Conservation (phyloP, 2,329 filamentous ascomycete genomes). For the Pseudonectria buxi region DNA sequence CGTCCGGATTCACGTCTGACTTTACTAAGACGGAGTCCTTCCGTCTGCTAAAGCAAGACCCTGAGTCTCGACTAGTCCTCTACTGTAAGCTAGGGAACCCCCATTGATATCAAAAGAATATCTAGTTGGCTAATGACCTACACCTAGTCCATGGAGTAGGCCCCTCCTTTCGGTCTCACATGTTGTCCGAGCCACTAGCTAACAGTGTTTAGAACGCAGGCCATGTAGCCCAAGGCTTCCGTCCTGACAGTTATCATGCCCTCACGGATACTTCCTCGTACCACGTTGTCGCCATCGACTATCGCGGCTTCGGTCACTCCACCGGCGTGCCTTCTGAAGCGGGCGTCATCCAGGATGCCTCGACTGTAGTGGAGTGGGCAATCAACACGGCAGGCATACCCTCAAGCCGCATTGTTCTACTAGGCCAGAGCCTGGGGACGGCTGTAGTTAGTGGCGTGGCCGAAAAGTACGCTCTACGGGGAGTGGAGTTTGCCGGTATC, state of each 20-base stretch:
- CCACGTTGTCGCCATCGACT: constrained; percentile 84
- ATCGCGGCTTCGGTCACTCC: constrained; percentile 79
- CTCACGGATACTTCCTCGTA: constrained; percentile 66
- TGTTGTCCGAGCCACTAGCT: constrained; percentile 4
- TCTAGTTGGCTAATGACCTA: no score
- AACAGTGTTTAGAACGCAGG: constrained; percentile 64
- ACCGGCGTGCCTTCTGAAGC: constrained; percentile 73
- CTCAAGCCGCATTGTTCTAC: constrained; percentile 65
- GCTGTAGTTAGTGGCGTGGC: constrained; percentile 71
- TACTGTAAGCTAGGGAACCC: constrained; percentile 43
- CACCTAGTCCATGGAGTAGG: constrained; percentile 56
- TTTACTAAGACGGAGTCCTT: constrained; percentile 54
- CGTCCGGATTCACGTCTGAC: constrained; percentile 43
- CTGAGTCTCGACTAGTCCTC: constrained; percentile 55
- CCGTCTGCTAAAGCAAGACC: constrained; percentile 54
- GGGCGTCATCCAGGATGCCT: constrained; percentile 74
- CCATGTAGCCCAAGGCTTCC: constrained; percentile 70
- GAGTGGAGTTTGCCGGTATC: constrained; percentile 68
- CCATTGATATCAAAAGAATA: no score
- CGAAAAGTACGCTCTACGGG: constrained; percentile 57
- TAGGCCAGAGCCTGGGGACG: constrained; percentile 85
- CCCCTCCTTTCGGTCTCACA: constrained; percentile 1
- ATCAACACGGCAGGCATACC: constrained; percentile 58
- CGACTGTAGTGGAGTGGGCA: constrained; percentile 66
- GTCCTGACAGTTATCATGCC: constrained; percentile 71